A percentile compares a stretch with the other conserved stretches of the same genome.
Conservation (phyloP, 495 filamentous ascomycete genomes). For the Hyaloscypha finlandica region DNA sequence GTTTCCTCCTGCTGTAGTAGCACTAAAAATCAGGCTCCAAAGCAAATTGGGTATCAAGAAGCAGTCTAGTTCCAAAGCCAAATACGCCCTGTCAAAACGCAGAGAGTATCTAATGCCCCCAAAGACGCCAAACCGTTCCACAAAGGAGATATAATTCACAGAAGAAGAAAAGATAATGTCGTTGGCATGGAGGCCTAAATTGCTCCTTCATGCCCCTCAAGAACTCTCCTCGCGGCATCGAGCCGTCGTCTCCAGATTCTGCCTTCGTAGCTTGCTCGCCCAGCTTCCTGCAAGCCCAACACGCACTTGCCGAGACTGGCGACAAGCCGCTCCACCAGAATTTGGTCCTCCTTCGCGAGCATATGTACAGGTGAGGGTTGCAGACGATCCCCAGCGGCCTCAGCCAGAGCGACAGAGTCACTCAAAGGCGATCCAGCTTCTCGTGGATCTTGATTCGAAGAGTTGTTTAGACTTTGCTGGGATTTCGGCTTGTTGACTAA, state of each 20-base stretch:
- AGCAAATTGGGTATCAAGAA: constrained; percentile 28
- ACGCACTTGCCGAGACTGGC: constrained; percentile 73
- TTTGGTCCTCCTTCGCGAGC: constrained; percentile 68
- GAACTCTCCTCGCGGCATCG: constrained; percentile 68
- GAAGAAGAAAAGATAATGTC: constrained; percentile 9
- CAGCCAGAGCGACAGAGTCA: constrained; percentile 36
- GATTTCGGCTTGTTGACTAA: constrained; percentile 50
- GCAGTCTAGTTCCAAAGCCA: constrained; percentile 5
- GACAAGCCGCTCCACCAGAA: constrained; percentile 74
- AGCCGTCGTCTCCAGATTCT: constrained; percentile 66
- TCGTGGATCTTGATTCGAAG: constrained; percentile 37
- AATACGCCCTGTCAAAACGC: neutral
- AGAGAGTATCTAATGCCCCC: neutral
- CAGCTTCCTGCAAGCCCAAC: constrained; percentile 63
- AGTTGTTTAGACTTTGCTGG: constrained; percentile 32
- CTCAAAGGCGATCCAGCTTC: constrained; percentile 38
- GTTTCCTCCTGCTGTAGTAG: neutral
- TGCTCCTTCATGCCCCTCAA: constrained; percentile 60
- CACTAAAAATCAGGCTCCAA: neutral
- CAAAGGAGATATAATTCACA: constrained; percentile 1
- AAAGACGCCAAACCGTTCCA: constrained; percentile 3
- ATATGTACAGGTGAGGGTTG: constrained; percentile 47
- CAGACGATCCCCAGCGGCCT: constrained; percentile 22
- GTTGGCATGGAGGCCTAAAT: constrained; percentile 2
- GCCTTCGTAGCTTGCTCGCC: constrained; percentile 59